Conservation (phyloP, 2,329 filamentous ascomycete species). For the Plenodomus lindquistii region DNA sequence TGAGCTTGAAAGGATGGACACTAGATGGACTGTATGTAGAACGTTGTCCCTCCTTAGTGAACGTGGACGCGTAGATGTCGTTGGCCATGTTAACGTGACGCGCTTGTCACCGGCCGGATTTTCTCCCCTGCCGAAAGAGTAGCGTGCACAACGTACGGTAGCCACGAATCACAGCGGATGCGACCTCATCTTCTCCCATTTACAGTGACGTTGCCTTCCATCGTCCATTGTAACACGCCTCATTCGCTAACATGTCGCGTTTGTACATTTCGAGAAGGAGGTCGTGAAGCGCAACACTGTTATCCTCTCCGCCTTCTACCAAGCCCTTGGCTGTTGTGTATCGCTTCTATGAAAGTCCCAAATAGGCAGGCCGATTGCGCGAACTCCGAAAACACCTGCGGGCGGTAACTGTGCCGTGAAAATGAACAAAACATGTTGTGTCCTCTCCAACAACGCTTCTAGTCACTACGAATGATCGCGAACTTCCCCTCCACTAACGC, state of each 20-base stretch:
- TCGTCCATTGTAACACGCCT: conserved; percentile 5
- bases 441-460: too few species aligned
- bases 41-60: too few species aligned
- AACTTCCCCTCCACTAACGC: too few species aligned
- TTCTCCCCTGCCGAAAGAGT: not conserved
- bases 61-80: too few species aligned
- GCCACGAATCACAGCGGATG: not conserved
- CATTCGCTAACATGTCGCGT: conserved; percentile 4
- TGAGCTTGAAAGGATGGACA: not conserved
- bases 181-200: not conserved
- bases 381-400: conserved; percentile 4
- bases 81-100: not conserved
- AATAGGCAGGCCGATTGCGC: not conserved
- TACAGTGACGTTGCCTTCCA: not conserved
- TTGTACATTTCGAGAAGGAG: conserved; percentile 13
- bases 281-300: conserved; percentile 15
- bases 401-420: not conserved
- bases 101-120: not conserved
- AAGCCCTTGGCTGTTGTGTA: conserved; percentile 23
- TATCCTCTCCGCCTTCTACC: conserved; percentile 13
- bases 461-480: too few species aligned
- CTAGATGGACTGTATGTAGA: too few species aligned
- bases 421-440: not conserved
- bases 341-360: conserved; percentile 1
- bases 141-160: too few species aligned